phyloP scores from a whole-genome alignment of 192 early-diverging fungal species.

The Funneliformis geosporum region DNA sequence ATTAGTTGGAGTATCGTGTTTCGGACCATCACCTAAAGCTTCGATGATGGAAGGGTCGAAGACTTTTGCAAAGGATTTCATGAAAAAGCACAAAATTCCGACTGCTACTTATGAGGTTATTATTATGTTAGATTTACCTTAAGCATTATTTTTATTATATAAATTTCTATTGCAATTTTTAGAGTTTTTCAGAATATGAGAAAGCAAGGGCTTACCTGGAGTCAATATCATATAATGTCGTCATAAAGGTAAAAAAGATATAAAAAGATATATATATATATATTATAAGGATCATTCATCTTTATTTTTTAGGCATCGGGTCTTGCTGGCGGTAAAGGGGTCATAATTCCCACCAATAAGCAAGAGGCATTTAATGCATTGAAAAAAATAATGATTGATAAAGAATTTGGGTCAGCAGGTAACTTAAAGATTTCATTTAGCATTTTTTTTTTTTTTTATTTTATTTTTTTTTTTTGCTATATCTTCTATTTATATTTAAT shows the following conservation, averaged over 20 bases:
- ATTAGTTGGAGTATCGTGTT: slow-evolving; percentile 83
- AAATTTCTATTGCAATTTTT: slow-evolving; percentile 3
- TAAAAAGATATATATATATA: background rate
- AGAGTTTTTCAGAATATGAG: slow-evolving; percentile 80
- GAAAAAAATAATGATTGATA: slow-evolving; percentile 86
- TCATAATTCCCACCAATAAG: slow-evolving; percentile 82
- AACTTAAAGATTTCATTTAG: background rate
- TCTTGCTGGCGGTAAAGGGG: slow-evolving; percentile 97
- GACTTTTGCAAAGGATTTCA: slow-evolving; percentile 98
- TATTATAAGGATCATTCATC: background rate
- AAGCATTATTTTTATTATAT: background rate
- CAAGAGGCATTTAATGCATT: slow-evolving; percentile 86
- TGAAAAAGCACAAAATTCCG: slow-evolving; percentile 94
- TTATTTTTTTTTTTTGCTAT: background rate
- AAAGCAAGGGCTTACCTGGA: slow-evolving; percentile 69
- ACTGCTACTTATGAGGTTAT: slow-evolving; percentile 84
- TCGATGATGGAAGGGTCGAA: slow-evolving; percentile 97
- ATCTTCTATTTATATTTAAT: background rate
- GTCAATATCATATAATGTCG: slow-evolving; percentile 62
- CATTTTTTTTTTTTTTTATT: too few relatives aligned
- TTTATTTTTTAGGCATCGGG: slow-evolving; percentile 76
- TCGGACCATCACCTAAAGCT: slow-evolving; percentile 88
- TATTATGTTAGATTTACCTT: background rate
- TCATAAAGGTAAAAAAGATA: slow-evolving; percentile 68
- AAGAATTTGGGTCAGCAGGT: slow-evolving; percentile 88